phyloP scores from a whole-genome alignment of 2,329 filamentous ascomycete species.

The Erysiphe pulchra region DNA sequence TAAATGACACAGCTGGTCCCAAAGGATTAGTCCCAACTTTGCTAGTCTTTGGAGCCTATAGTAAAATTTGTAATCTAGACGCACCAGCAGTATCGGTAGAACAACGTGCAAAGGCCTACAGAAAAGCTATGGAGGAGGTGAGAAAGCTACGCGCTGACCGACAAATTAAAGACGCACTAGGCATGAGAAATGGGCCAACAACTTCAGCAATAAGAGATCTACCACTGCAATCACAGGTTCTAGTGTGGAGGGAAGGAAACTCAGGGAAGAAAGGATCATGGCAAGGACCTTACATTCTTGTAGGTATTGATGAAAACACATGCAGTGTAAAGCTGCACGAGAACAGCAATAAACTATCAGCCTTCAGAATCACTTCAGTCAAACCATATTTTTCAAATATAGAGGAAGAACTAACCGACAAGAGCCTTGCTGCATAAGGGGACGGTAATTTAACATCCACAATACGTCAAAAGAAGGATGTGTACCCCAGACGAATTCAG shows the following conservation, averaged over 20 bases:
- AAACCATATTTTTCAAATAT: background rate
- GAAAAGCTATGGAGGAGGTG: conserved; percentile 2
- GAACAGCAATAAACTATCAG: background rate
- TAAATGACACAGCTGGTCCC: background rate
- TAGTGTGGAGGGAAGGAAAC: conserved; percentile 1
- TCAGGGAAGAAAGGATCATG: background rate
- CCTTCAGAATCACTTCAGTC: background rate
- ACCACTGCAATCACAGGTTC: background rate
- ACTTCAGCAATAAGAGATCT: background rate
- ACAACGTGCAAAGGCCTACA: background rate
- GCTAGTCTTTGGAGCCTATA: background rate
- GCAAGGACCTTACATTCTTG: background rate
- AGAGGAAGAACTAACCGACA: too few relatives aligned
- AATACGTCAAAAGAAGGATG: too few relatives aligned
- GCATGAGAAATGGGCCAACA: background rate
- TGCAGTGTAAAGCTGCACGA: background rate
- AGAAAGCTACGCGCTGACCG: background rate
- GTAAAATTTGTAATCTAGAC: background rate
- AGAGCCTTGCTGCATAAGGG: too few relatives aligned
- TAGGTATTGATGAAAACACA: background rate
- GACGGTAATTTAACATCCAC: too few relatives aligned
- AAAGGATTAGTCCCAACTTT: background rate
- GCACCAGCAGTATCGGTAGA: background rate
- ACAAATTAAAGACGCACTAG: conserved; percentile 1
- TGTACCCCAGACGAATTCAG: too few relatives aligned